Percentiles rank a stretch among this genome's conserved stretches.
Conservation (phyloP, 2,329 filamentous ascomycete species). For the Ophiostoma piceae region DNA sequence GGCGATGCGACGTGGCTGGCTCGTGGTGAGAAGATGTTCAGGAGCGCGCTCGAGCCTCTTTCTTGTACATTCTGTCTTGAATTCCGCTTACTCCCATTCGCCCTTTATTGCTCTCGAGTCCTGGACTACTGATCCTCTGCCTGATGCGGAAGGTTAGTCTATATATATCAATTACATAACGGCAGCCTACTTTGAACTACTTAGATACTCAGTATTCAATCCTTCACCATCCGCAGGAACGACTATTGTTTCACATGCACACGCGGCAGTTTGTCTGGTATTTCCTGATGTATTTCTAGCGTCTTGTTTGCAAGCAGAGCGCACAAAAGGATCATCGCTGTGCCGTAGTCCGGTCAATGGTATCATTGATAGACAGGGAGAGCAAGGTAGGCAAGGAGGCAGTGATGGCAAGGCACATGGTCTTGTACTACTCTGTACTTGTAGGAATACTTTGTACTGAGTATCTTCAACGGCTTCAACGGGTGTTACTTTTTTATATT, state of each 20-base stretch:
- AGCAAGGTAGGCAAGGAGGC: neutral
- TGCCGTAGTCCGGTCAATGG: neutral
- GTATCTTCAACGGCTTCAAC: neutral
- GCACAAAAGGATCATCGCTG: neutral
- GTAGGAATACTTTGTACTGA: no score
- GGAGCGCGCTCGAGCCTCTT: constrained; percentile 6
- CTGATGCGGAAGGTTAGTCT: neutral
- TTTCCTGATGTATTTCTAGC: neutral
- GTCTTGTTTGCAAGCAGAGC: neutral
- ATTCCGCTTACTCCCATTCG: neutral
- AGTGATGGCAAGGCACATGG: neutral
- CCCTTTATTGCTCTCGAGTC: neutral
- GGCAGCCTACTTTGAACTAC: no score
- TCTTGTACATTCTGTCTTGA: neutral
- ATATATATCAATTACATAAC: neutral
- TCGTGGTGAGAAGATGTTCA: neutral
- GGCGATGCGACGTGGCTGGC: constrained; percentile 1
- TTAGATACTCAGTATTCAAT: no score
- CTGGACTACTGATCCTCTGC: neutral
- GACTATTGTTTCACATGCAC: neutral
- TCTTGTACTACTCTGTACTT: no score
- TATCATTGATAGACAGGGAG: neutral
- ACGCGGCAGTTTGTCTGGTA: neutral
- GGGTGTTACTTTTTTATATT: neutral
- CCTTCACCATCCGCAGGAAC: neutral